Conservation (phyloP, 257 asterid species). For the Hygrophila difformis region DNA sequence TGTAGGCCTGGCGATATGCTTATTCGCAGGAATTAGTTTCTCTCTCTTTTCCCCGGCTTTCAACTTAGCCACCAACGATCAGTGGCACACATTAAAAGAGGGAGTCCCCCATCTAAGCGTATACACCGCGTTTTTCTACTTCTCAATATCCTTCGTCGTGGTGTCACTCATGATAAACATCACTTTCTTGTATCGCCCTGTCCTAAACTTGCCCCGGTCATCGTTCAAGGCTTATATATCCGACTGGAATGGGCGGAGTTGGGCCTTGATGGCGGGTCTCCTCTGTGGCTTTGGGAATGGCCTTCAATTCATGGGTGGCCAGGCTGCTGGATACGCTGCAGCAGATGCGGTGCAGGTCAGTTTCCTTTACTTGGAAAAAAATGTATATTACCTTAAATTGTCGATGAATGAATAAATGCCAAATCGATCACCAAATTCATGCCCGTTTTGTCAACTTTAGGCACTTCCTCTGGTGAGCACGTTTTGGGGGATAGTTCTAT, state of each 20-base stretch:
- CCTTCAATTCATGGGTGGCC: slow-evolving; percentile 52
- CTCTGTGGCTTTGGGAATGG: slow-evolving; percentile 44
- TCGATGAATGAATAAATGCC: neutral
- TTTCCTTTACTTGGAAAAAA: too few relatives aligned
- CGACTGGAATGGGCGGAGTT: slow-evolving; percentile 33
- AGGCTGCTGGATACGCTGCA: slow-evolving; percentile 56
- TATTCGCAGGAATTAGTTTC: slow-evolving; percentile 34
- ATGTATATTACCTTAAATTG: neutral
- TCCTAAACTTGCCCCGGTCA: slow-evolving; percentile 36
- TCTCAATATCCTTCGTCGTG: slow-evolving; percentile 35
- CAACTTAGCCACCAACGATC: slow-evolving; percentile 48
- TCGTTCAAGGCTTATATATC: slow-evolving; percentile 25
- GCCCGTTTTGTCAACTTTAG: slow-evolving; percentile 12
- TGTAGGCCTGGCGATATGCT: slow-evolving; percentile 35
- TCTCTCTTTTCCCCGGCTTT: slow-evolving; percentile 42
- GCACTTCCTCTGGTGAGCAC: slow-evolving; percentile 63
- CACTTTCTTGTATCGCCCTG: slow-evolving; percentile 30
- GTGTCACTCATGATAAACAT: slow-evolving; percentile 26
- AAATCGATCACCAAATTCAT: neutral
- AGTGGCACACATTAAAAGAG: slow-evolving; percentile 26
- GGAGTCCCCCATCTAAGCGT: slow-evolving; percentile 32
- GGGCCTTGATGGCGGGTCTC: slow-evolving; percentile 36
- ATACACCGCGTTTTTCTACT: slow-evolving; percentile 50
- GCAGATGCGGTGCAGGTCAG: slow-evolving; percentile 47
- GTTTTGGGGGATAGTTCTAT: slow-evolving; percentile 39